phyloP scores from a whole-genome alignment of 768 basidiomycete species.

The Termitomyces sp. region DNA sequence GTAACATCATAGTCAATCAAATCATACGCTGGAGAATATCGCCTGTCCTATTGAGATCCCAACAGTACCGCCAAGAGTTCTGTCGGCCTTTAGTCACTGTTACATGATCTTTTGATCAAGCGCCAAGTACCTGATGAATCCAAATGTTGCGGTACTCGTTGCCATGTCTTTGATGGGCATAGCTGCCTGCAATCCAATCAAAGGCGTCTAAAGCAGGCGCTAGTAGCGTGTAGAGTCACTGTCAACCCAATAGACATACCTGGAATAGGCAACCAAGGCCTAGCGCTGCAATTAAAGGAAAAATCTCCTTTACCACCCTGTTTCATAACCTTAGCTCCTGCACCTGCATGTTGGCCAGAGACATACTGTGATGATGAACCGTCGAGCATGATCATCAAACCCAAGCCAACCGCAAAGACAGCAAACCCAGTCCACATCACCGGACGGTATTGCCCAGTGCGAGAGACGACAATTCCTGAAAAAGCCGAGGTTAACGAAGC shows the following conservation, averaged over 20 bases:
- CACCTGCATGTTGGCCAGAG: background rate
- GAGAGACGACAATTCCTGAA: slow-evolving; percentile 53
- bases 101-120: background rate
- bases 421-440: slow-evolving; percentile 60
- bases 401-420: slow-evolving; percentile 56
- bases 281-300: slow-evolving; percentile 58
- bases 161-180: slow-evolving; percentile 90
- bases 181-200: slow-evolving; percentile 75
- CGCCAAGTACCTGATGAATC: slow-evolving; percentile 53
- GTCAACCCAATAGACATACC: slow-evolving; percentile 18
- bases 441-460: slow-evolving; percentile 50
- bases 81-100: slow-evolving; percentile 17
- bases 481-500: slow-evolving; percentile 45
- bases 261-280: slow-evolving; percentile 67
- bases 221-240: background rate
- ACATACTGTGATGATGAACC: slow-evolving; percentile 47
- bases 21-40: slow-evolving; percentile 54
- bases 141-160: slow-evolving; percentile 66
- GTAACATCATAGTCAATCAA: background rate
- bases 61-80: slow-evolving; percentile 70
- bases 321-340: background rate
- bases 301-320: slow-evolving; percentile 62
- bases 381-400: slow-evolving; percentile 67
- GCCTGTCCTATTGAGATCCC: slow-evolving; percentile 71
- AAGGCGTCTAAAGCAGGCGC: slow-evolving; percentile 39